Conservation (phyloP, 169 alveolate genomes). For the Plasmodium gallinaceum region DNA sequence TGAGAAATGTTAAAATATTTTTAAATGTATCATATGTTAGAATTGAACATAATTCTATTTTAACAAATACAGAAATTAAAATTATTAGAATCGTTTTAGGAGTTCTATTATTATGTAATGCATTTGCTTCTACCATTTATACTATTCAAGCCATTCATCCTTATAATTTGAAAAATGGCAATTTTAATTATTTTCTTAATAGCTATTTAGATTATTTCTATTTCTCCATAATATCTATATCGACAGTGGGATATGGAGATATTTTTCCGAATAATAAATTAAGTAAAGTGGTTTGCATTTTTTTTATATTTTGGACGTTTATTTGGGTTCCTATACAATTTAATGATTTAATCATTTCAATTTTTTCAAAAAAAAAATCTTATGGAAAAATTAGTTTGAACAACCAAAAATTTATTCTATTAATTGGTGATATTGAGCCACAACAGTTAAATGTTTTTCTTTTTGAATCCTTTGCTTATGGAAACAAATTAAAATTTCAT, state of each 20-base stretch:
- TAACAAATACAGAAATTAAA: slow-evolving; percentile 71
- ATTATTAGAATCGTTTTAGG: slow-evolving; percentile 68
- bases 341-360: slow-evolving; percentile 80
- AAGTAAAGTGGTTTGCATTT: slow-evolving; percentile 80
- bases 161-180: slow-evolving; percentile 29
- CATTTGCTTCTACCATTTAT: slow-evolving; percentile 69
- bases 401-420: slow-evolving; percentile 77
- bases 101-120: slow-evolving; percentile 64
- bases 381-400: slow-evolving; percentile 82
- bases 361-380: slow-evolving; percentile 77
- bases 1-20: slow-evolving; percentile 58
- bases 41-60: slow-evolving; percentile 46
- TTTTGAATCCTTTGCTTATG: slow-evolving; percentile 71
- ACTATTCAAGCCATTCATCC: slow-evolving; percentile 75
- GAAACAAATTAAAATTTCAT: slow-evolving; percentile 72
- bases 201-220: slow-evolving; percentile 79
- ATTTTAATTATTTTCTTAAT: slow-evolving; percentile 39
- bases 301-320: slow-evolving; percentile 82
- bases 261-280: slow-evolving; percentile 80
- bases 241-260: slow-evolving; percentile 89
- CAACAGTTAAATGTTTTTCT: slow-evolving; percentile 82
- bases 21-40: slow-evolving; percentile 63
- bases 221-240: slow-evolving; percentile 84
- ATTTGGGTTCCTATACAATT: slow-evolving; percentile 86
- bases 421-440: slow-evolving; percentile 86